Conservation (phyloP, 202 grass and related monocot species). For the Hordeum pubiflorum region DNA sequence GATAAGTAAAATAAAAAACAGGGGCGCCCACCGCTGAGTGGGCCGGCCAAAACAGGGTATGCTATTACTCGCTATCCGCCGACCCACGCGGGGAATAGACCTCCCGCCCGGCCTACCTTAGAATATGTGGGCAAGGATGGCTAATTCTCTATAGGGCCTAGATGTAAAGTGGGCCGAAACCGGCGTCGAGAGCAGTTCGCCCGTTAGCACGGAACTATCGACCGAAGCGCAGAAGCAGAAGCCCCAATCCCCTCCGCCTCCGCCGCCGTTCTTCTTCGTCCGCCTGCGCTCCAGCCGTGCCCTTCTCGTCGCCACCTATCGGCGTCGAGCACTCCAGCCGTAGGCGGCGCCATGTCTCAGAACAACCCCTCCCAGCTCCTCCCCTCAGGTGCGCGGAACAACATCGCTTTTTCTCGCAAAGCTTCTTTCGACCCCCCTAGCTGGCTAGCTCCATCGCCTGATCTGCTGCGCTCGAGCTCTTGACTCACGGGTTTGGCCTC, state of each 20-base stretch:
- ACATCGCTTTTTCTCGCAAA: not conserved
- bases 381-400: slow-evolving; percentile 53
- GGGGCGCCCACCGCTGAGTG: too few species aligned
- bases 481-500: not conserved
- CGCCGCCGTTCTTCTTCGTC: not conserved
- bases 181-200: not conserved
- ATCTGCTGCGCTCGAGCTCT: not conserved
- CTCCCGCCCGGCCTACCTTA: too few species aligned
- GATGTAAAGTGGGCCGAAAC: not conserved
- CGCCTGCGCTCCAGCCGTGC: not conserved
- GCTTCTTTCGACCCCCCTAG: not conserved
- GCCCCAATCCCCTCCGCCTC: not conserved
- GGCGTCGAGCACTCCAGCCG: not conserved
- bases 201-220: not conserved
- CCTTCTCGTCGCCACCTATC: not conserved
- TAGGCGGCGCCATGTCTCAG: slow-evolving; percentile 47
- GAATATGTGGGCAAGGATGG: too few species aligned
- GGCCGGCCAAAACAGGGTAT: too few species aligned
- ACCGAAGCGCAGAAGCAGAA: not conserved
- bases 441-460: not conserved
- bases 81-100: too few species aligned
- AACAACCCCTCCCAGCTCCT: slow-evolving; percentile 92
- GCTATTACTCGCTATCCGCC: too few species aligned
- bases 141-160: not conserved
- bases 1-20: too few species aligned